These are phyloP conservation scores for Solanum microdontum DNA, from an alignment of 257 asterid species.

Conservation along the genomic window DNA sequence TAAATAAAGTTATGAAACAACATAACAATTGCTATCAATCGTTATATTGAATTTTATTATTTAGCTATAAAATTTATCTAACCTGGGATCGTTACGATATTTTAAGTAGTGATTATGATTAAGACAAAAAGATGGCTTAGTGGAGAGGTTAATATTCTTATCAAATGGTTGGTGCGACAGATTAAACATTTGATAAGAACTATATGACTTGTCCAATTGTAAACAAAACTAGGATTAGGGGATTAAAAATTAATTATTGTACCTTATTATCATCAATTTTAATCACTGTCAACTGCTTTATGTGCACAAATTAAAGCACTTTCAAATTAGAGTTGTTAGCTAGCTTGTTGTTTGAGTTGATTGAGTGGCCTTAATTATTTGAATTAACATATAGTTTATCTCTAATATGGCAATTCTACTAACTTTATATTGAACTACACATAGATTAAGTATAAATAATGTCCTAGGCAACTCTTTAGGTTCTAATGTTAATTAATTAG, in stretches of 20 bases:
- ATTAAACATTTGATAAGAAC: neutral
- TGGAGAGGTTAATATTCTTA: neutral
- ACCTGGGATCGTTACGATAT: neutral
- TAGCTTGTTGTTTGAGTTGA: neutral
- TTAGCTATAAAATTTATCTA: neutral
- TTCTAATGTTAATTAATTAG: neutral
- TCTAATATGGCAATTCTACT: neutral
- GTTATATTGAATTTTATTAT: neutral
- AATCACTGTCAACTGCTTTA: neutral
- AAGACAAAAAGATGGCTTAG: neutral
- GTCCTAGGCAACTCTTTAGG: neutral
- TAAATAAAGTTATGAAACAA: no score
- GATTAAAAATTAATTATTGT: neutral
- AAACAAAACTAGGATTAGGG: neutral
- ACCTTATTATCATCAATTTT: neutral
- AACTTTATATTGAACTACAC: neutral
- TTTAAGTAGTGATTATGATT: neutral
- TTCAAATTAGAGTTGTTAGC: neutral
- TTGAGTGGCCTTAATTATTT: neutral
- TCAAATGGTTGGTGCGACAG: neutral
- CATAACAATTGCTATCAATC: no score
- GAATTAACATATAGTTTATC: neutral
- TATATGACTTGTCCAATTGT: neutral
- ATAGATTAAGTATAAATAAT: neutral
- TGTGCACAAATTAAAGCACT: neutral